These are phyloP conservation scores for Ustilaginoidea virens DNA, from an alignment of 2,329 filamentous ascomycete species.

Conservation along the genomic window DNA sequence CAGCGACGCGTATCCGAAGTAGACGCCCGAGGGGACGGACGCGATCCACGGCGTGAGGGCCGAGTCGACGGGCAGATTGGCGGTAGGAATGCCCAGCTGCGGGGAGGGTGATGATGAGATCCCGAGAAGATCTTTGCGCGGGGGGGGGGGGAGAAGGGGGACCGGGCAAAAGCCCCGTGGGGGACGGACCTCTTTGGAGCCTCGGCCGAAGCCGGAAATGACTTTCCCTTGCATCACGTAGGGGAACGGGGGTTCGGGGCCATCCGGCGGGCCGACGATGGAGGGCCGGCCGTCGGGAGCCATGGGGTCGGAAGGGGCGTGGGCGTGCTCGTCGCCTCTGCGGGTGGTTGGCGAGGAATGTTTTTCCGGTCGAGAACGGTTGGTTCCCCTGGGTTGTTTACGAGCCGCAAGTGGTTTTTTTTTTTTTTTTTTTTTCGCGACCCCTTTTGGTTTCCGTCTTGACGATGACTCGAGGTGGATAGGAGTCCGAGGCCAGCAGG, in stretches of 20 bases:
- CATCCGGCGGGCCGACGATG: slow-evolving; percentile 57
- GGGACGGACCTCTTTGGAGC: slow-evolving; percentile 65
- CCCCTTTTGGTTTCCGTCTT: no score
- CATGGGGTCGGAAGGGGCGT: no score
- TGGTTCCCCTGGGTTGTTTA: no score
- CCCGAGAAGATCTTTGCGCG: no score
- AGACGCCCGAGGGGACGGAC: slow-evolving; percentile 62
- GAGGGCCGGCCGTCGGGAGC: slow-evolving; percentile 45
- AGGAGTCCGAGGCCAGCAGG: no score
- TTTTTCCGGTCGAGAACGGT: no score
- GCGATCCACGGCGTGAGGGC: slow-evolving; percentile 43
- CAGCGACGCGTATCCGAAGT: slow-evolving; percentile 83
- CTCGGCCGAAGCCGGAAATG: slow-evolving; percentile 84
- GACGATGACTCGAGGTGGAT: no score
- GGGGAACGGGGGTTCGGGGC: slow-evolving; percentile 67
- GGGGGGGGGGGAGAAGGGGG: not conserved
- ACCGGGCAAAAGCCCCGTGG: not conserved
- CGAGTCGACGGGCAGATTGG: slow-evolving; percentile 69
- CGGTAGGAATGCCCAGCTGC: slow-evolving; percentile 95
- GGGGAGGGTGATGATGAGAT: slow-evolving; percentile 1
- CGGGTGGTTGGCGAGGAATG: no score
- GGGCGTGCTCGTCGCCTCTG: no score
- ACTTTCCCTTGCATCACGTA: slow-evolving; percentile 73
- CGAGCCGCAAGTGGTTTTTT: no score
- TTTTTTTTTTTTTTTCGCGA: no score